These are phyloP conservation scores for Isatis lusitanica DNA, from an alignment of 441 rosid species.

Conservation along the genomic window DNA sequence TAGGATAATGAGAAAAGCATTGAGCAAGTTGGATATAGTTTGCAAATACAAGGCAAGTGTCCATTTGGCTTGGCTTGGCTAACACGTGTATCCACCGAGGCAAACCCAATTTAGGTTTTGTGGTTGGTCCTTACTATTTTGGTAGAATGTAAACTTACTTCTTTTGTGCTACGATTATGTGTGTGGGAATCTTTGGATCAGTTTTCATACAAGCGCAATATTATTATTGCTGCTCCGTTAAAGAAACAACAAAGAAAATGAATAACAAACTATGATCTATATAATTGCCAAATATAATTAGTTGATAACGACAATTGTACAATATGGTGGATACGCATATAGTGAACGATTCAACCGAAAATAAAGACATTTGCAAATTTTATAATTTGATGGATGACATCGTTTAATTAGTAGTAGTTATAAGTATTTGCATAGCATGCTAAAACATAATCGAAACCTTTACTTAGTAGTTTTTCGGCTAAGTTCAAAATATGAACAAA, in stretches of 20 bases:
- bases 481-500: no score
- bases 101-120: not conserved
- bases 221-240: not conserved
- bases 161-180: slow-evolving; percentile 7
- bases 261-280: not conserved
- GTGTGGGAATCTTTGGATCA: not conserved
- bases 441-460: no score
- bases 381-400: no score
- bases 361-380: no score
- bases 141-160: slow-evolving; percentile 9
- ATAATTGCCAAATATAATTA: not conserved
- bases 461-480: no score
- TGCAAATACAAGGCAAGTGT: slow-evolving; percentile 28
- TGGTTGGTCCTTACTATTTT: slow-evolving; percentile 14
- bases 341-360: no score
- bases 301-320: not conserved
- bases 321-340: no score
- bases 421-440: no score
- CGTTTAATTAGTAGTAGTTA: no score
- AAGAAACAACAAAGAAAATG: not conserved
- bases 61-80: not conserved
- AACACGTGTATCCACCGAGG: slow-evolving; percentile 29
- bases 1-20: slow-evolving; percentile 12
- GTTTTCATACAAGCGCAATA: not conserved
- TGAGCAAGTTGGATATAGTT: slow-evolving; percentile 26